Percentiles rank a stretch among this genome's conserved stretches.
Evolutionary conservation across 768 basidiomycete species (phyloP).

Genomic region (Pleurotus ostreatus): DNA sequence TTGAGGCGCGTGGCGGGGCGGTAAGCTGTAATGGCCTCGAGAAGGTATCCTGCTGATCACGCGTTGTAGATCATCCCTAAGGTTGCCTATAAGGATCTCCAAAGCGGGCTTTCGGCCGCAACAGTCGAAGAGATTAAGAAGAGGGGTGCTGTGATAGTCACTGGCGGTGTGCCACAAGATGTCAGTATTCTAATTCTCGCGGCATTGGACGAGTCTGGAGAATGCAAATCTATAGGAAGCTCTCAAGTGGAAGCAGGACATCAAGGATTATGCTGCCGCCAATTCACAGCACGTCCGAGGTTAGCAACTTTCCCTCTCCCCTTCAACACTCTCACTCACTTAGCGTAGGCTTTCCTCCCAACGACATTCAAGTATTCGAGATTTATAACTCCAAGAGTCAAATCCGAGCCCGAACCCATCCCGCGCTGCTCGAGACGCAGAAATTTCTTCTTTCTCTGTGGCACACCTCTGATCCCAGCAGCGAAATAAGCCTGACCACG

Average conservation of each 20-base stretch:
- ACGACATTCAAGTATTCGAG: constrained; percentile 71
- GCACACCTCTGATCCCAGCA: constrained; percentile 41
- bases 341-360: constrained; percentile 55
- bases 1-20: constrained; percentile 40
- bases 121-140: constrained; percentile 41
- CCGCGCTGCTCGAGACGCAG: constrained; percentile 53
- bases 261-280: constrained; percentile 48
- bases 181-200: constrained; percentile 25
- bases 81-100: constrained; percentile 40
- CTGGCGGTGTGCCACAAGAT: constrained; percentile 51
- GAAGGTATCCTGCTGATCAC: neutral
- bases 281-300: constrained; percentile 49
- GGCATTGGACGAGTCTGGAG: neutral
- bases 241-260: constrained; percentile 49
- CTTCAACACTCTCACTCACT: neutral
- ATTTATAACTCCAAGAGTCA: constrained; percentile 67
- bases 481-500: constrained; percentile 43
- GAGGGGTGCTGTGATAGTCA: constrained; percentile 53
- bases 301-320: constrained; percentile 10
- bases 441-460: constrained; percentile 54
- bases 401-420: constrained; percentile 65
- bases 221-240: constrained; percentile 42
- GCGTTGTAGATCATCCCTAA: constrained; percentile 45
- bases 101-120: constrained; percentile 40
- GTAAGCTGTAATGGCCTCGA: constrained; percentile 25